Evolutionary conservation across 177 flowering plant genomes (phyloP).

Genomic region (Tripterygium wilfordii): DNA sequence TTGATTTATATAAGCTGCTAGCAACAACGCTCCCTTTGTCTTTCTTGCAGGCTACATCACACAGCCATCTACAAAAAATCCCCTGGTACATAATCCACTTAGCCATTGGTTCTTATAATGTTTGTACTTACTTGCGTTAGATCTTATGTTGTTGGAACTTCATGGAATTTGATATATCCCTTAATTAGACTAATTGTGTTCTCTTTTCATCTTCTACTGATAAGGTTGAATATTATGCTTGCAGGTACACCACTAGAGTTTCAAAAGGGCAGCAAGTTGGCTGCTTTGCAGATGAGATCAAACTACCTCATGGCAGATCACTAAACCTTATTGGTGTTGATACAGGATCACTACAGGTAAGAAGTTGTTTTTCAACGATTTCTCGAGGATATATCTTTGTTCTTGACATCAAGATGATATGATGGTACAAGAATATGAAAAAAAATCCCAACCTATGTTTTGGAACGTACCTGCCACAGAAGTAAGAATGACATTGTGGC

Average conservation of each 20-base stretch:
- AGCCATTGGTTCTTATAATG: neutral
- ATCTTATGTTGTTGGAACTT: too few species aligned
- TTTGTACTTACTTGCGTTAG: too few species aligned
- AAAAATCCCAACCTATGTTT: too few species aligned
- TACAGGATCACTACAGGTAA: conserved; percentile 39
- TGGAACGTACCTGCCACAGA: too few species aligned
- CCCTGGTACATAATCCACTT: conserved; percentile 43
- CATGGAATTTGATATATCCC: too few species aligned
- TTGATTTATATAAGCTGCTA: neutral
- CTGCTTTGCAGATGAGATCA: conserved; percentile 33
- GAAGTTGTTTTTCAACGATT: neutral
- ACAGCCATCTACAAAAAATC: conserved; percentile 25
- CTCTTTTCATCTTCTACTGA: too few species aligned
- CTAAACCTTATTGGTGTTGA: conserved; percentile 44
- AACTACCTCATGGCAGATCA: conserved; percentile 24
- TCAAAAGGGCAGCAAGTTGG: conserved; percentile 17
- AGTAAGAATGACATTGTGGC: too few species aligned
- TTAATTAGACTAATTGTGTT: neutral
- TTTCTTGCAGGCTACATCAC: conserved; percentile 45
- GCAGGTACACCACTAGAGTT: conserved; percentile 53
- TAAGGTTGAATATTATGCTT: conserved; percentile 9
- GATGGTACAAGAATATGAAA: too few species aligned
- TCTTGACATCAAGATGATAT: too few species aligned
- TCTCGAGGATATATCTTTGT: neutral
- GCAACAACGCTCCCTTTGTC: neutral